Evolutionary conservation across 306 rosid genomes (phyloP).

Genomic region (Echinosophora koreensis): DNA sequence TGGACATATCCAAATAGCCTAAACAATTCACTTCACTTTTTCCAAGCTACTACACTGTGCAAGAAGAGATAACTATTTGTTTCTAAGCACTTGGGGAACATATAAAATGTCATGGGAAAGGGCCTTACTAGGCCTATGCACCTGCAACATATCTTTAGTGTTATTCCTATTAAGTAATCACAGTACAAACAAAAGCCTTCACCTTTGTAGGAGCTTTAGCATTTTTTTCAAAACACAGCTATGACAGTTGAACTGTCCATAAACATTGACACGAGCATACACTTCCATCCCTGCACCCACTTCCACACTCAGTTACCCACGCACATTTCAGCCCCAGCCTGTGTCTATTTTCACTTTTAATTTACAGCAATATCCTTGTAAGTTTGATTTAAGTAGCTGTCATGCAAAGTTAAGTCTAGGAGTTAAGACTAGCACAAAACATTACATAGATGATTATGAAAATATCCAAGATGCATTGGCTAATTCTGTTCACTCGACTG

Average conservation of each 20-base stretch:
- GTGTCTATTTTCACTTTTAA: slow-evolving; percentile 14
- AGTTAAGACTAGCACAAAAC: not conserved
- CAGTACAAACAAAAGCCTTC: not conserved
- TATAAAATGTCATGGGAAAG: not conserved
- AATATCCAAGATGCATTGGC: not conserved
- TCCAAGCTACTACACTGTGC: not conserved
- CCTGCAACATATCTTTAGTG: not conserved
- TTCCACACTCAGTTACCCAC: not conserved
- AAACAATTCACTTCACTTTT: not conserved
- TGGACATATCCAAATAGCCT: not conserved
- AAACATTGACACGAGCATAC: not conserved
- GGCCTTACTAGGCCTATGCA: not conserved
- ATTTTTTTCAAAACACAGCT: not conserved
- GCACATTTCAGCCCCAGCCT: not conserved
- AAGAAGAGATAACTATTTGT: not conserved
- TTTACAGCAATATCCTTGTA: not conserved
- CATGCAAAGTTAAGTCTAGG: not conserved
- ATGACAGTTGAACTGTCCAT: not conserved
- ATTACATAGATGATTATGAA: not conserved
- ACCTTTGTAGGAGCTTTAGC: not conserved
- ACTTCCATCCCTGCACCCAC: not conserved
- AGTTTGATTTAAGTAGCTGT: not conserved
- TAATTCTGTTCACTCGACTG: not conserved
- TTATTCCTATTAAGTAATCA: not conserved
- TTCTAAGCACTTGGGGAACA: not conserved